phyloP scores from a whole-genome alignment of 2,329 filamentous ascomycete species.

The Neophaeococcomyces aloes region DNA sequence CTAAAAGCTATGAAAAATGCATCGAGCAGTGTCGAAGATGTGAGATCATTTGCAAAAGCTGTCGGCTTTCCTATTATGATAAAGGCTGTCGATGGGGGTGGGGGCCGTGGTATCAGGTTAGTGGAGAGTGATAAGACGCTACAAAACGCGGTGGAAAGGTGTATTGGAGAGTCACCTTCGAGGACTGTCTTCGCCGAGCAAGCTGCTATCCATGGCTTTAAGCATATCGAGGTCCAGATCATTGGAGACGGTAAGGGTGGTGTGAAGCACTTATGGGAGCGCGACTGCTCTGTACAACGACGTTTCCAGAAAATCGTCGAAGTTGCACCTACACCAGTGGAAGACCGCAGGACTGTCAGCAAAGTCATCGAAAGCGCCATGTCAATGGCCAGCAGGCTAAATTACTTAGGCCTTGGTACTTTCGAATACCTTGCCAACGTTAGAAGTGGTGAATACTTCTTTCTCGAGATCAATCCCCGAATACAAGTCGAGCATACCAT shows the following conservation, averaged over 20 bases:
- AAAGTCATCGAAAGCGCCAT: slow-evolving; percentile 45
- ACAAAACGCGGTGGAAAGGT: slow-evolving; percentile 38
- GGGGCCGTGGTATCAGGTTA: slow-evolving; percentile 50
- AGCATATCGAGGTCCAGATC: slow-evolving; percentile 53
- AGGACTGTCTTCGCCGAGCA: slow-evolving; percentile 49
- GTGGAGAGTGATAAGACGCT: slow-evolving; percentile 37
- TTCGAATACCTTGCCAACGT: slow-evolving; percentile 54
- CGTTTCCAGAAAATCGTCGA: slow-evolving; percentile 54
- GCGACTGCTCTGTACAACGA: slow-evolving; percentile 51
- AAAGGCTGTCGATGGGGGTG: slow-evolving; percentile 55
- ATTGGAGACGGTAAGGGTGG: slow-evolving; percentile 45
- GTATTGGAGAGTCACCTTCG: slow-evolving; percentile 49
- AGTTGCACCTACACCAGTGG: slow-evolving; percentile 43
- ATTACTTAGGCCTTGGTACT: slow-evolving; percentile 51
- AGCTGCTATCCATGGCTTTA: slow-evolving; percentile 51
- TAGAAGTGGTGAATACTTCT: slow-evolving; percentile 41
- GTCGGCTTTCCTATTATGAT: slow-evolving; percentile 49
- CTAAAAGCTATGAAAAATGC: slow-evolving; percentile 38
- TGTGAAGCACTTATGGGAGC: slow-evolving; percentile 48
- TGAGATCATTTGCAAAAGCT: slow-evolving; percentile 48
- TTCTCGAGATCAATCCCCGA: slow-evolving; percentile 51
- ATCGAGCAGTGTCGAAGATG: slow-evolving; percentile 33
- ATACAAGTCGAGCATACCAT: slow-evolving; percentile 54
- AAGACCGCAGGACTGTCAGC: slow-evolving; percentile 37
- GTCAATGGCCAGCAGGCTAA: slow-evolving; percentile 40